Conservation (phyloP, 2,329 filamentous ascomycete genomes). For the Colletotrichum sp. region DNA sequence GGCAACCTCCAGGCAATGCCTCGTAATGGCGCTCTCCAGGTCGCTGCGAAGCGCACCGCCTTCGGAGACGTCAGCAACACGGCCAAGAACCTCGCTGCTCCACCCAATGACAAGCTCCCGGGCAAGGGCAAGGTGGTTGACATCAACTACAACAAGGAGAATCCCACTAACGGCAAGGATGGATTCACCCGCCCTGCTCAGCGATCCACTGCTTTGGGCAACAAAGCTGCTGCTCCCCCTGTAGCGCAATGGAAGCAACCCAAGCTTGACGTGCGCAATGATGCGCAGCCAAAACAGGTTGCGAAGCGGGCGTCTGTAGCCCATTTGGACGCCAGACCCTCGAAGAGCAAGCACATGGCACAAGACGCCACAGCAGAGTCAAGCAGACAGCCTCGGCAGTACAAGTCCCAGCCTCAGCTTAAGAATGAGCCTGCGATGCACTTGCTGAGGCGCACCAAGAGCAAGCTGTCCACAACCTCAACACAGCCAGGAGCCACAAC, state of each 20-base stretch:
- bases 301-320: slow-evolving; percentile 12
- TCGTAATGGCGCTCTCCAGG: slow-evolving; percentile 62
- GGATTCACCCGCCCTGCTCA: slow-evolving; percentile 25
- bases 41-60: slow-evolving; percentile 74
- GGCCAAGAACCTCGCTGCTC: slow-evolving; percentile 35
- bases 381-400: slow-evolving; percentile 46
- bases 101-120: slow-evolving; percentile 26
- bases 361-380: background rate
- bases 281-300: slow-evolving; percentile 11
- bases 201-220: slow-evolving; percentile 16
- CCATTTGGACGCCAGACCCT: slow-evolving; percentile 7
- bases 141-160: slow-evolving; percentile 29
- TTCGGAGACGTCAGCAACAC: slow-evolving; percentile 86
- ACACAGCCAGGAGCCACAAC: background rate
- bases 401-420: slow-evolving; percentile 60
- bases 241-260: slow-evolving; percentile 17
- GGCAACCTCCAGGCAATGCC: slow-evolving; percentile 60
- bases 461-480: slow-evolving; percentile 37
- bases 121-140: slow-evolving; percentile 43
- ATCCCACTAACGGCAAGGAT: slow-evolving; percentile 26
- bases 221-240: slow-evolving; percentile 5
- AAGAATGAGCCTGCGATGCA: slow-evolving; percentile 42
- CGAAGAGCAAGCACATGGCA: slow-evolving; percentile 15
- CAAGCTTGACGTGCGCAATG: slow-evolving; percentile 10
- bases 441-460: slow-evolving; percentile 48